Evolutionary conservation across 768 basidiomycete species (phyloP), one percentile per base, ranked within the genome.

Genomic region (Trametes punicea): DNA sequence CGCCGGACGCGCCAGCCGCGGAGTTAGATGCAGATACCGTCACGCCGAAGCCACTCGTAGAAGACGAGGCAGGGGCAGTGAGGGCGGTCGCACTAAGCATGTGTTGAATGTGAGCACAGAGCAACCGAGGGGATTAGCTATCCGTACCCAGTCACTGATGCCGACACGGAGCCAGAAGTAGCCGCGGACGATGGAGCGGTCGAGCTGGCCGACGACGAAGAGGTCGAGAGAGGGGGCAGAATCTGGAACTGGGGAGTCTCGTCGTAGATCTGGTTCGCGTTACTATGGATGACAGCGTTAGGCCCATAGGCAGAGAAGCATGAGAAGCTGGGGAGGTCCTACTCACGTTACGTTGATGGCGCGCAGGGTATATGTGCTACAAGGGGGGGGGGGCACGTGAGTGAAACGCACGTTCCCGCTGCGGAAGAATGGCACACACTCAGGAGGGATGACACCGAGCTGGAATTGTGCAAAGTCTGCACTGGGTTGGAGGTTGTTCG

Each of bases 401-500:
- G 48, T 11, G 16, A 30, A 33, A 30, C 34, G 40, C 40, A 1
- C 25, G 8, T 5, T 30, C 25, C 8, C 3, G n/a, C 13, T 7
- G 44, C 57, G 30, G 63, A 41, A 6, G 29, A 11, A 5, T 8
- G n/a, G 29, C 16, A 67, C 80, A 38, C 61, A 86, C 85, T 70
- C 71, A 9, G 52, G 57, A 8, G 78, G 77, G 25, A 87, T 74
- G 18, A 72, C 46, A 16, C 83, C 83, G 3, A 87, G 56, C 0
- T 47, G 34, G n/a, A 87, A 13, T 0, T 72, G 73, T 2, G 79
- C 1, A 1, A 61, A 33, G 0, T 73, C 72, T 4, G 48, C 11
- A 1, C 70, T 36, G 0, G 80, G 73, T 20, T 71, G 54, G 2
- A 87, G 72, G 56, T 80, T 82, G 74, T 78, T 84, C 11, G 75